Evolutionary conservation across 352 stramenopile genomes (phyloP), one percentile per base, ranked within the genome.

Genomic region (Phytophthora pini): DNA sequence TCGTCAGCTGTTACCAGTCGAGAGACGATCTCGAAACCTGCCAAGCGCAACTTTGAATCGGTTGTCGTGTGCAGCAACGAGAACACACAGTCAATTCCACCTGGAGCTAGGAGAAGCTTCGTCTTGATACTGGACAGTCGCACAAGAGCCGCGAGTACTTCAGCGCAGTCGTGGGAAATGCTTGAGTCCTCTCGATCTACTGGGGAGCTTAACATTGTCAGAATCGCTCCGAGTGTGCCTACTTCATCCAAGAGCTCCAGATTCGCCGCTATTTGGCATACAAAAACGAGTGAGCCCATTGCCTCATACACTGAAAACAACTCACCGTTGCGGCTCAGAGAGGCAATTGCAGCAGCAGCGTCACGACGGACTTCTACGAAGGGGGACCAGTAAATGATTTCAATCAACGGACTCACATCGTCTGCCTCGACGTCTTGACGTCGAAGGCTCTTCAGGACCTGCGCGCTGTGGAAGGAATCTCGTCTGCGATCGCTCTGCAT

Each of bases 321-420:
- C 70, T 9, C 70, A 92, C 84, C 59, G 47, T 96, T 96, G 27
- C 87, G 81, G 34, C 79, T 87, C 20, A 96, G 61, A 12, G 88
- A 92, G 0, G 80, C 72, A 20, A 96, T 79, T 0, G 88, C 88
- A 5, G 88, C 81, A 9, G 88, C 88, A 2, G 84, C 83, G 32
- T 96, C 88, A 4, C 86, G 79, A 6, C 86, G 80, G 5, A 96
- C 86, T 69, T 96, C 88, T 29, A 90, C 54, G 41, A 93, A 94
- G 0, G 84, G 83, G 3, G 82, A 93, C 88, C 86, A 96, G 76
- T 94, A 96, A n/a, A 86, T 86, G 47, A 94, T 90, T 50, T 94
- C 88, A 38, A 96, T 86, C 38, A 96, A 61, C 15, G 88, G 88
- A 7, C 78, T 72, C 17, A 96, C 74, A 15, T 83, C 78, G n/a